Base-by-base conservation (phyloP, 768 basidiomycete species). In the Calocera cornea region DNA sequence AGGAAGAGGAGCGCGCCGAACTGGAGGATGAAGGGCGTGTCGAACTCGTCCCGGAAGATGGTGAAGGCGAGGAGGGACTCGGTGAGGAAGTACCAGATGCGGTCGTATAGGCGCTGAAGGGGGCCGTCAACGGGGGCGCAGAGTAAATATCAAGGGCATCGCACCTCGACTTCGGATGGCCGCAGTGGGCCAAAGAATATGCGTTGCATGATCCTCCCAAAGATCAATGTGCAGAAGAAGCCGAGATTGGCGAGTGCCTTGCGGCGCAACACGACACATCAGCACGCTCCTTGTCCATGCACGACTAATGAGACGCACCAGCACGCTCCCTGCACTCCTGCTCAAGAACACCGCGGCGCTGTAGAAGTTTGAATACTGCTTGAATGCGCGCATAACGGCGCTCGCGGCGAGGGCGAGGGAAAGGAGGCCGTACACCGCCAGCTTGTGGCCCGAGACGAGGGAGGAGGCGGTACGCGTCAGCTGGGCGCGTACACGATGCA, bases 71-170 rank as follows among this genome's bases (percentile, higher is more conserved):
- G 80, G 38, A 99, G 81, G 7, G 92, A 95, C 76, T 99, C 97
- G 1, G 97, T 98, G 64, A 98, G 84, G 78, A 97, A 97, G 79
- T 95, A 94, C 95, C 97, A 98, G 34, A 92, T 84, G 70, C 92
- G 84, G 75, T 98, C 95, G 76, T 97, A 97, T 1, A 99, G 82
- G 33, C 95, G 88, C 95, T 99, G 74, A 19, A 27, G 2, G 27
- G 34, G n/a, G 17, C 65, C n/a, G 3, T 40, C 38, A 29, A 16
- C 24, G 34, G 36, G n/a, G 34, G 0, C 60, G 19, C 19, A 34
- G 38, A 24, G 24, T 10, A 41, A 17, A 11, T 7, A 41, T 36
- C 19, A 24, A 49, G 11, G 29, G 31, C 24, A 11, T 75, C 83
- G 60, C 74, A 92, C 95, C 86, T 99, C 95, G 49, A 97, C 82